Conservation (phyloP, 257 asterid species). For the Plectranthus barbatus region DNA sequence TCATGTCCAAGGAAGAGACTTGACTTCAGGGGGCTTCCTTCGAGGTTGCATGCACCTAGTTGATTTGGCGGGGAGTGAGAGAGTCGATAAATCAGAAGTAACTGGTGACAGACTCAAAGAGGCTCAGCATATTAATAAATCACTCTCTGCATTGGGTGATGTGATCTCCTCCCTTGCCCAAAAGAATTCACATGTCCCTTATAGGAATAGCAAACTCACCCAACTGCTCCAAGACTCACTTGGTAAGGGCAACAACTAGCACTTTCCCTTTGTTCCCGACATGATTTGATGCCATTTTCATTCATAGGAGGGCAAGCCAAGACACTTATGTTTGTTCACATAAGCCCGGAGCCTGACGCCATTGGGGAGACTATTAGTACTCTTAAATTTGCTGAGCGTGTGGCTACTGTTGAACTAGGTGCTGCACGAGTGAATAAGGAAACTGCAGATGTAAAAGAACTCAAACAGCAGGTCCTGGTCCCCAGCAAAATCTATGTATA, state of each 20-base stretch:
- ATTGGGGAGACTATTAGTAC: slow-evolving; percentile 90
- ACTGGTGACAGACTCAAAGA: slow-evolving; percentile 43
- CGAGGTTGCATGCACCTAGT: slow-evolving; percentile 90
- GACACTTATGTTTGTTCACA: slow-evolving; percentile 91
- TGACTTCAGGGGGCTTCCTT: slow-evolving; percentile 63
- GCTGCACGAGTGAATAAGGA: slow-evolving; percentile 89
- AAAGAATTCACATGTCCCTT: slow-evolving; percentile 74
- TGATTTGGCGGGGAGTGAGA: slow-evolving; percentile 47
- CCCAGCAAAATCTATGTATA: background rate
- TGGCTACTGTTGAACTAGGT: slow-evolving; percentile 91
- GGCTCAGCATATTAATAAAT: slow-evolving; percentile 41
- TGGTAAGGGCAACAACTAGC: slow-evolving; percentile 38
- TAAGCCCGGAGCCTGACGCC: slow-evolving; percentile 91
- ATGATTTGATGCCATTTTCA: slow-evolving; percentile 10
- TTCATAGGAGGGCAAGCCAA: slow-evolving; percentile 85
- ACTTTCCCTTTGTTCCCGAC: background rate
- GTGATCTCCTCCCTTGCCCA: slow-evolving; percentile 47
- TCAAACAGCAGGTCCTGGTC: slow-evolving; percentile 74
- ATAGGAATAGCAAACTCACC: slow-evolving; percentile 90
- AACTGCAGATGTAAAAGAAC: slow-evolving; percentile 77
- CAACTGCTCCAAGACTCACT: slow-evolving; percentile 94
- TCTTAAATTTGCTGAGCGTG: slow-evolving; percentile 97
- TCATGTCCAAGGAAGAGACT: slow-evolving; percentile 84
- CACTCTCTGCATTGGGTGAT: slow-evolving; percentile 44
- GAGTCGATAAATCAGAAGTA: slow-evolving; percentile 44